Evolutionary conservation across 768 basidiomycete species (phyloP).

Genomic region (Thelephora ganbajun): DNA sequence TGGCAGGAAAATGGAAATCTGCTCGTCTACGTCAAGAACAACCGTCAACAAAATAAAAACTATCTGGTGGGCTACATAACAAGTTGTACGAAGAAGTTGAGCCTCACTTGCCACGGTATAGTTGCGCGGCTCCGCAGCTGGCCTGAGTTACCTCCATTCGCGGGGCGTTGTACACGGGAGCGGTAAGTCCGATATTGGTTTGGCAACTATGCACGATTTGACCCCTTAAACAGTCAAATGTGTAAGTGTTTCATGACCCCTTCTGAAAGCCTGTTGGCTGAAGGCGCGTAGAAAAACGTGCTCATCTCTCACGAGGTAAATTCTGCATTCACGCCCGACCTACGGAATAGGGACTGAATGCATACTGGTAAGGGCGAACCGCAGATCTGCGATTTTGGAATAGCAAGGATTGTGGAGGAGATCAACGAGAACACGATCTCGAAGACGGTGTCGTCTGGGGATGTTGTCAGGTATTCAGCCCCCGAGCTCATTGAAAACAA

Average conservation of each 20-base stretch:
- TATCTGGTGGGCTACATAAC: constrained; percentile 23
- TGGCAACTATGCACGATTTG: constrained; percentile 2
- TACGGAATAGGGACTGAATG: background rate
- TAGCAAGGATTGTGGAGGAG: constrained; percentile 47
- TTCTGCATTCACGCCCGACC: background rate
- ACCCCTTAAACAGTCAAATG: constrained; percentile 36
- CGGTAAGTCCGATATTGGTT: constrained; percentile 25
- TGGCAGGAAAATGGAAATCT: constrained; percentile 51
- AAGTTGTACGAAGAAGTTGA: background rate
- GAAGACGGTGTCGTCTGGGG: constrained; percentile 29
- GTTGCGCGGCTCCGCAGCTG: constrained; percentile 40
- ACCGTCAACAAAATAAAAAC: constrained; percentile 25
- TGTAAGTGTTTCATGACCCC: constrained; percentile 21
- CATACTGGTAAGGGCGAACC: constrained; percentile 28
- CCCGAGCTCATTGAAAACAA: constrained; percentile 38
- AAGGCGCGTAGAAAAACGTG: constrained; percentile 34
- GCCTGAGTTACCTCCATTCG: constrained; percentile 42
- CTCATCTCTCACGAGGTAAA: constrained; percentile 36
- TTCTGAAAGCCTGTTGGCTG: constrained; percentile 1
- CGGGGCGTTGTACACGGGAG: constrained; percentile 44
- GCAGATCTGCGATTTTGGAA: constrained; percentile 49
- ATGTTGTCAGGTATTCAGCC: constrained; percentile 44
- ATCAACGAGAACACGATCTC: constrained; percentile 35
- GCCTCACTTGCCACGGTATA: constrained; percentile 9
- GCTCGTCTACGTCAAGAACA: constrained; percentile 29